These are phyloP conservation scores for Sporisorium graminicola DNA, from an alignment of 1,284 basidiomycete genomes.

Conservation along the genomic window DNA sequence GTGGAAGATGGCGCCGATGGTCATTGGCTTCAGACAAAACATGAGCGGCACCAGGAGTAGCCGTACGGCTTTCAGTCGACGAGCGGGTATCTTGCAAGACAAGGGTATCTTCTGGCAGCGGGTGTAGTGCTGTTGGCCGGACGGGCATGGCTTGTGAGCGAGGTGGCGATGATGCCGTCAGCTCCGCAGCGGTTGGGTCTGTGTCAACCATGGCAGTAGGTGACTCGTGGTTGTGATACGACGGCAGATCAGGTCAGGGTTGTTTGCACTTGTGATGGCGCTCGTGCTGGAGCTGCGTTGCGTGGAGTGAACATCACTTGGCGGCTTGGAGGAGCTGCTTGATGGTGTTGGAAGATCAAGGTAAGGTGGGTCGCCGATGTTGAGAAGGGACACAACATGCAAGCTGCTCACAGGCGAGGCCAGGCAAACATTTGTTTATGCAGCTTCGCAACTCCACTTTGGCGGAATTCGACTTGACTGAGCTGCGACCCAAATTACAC, in stretches of 20 bases:
- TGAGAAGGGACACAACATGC: too few species aligned
- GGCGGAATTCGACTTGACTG: neutral
- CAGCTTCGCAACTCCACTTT: conserved; percentile 4
- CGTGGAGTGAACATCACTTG: neutral
- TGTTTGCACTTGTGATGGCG: neutral
- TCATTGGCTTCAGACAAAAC: neutral
- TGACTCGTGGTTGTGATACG: neutral
- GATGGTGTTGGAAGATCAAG: conserved; percentile 1
- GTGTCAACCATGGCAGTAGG: neutral
- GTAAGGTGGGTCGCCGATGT: neutral
- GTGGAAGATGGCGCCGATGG: conserved; percentile 11
- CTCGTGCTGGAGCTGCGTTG: neutral
- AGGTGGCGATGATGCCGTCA: conserved; percentile 7
- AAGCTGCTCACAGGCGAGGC: too few species aligned
- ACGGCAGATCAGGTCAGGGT: neutral
- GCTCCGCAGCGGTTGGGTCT: neutral
- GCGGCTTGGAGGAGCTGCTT: neutral
- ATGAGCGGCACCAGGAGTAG: neutral
- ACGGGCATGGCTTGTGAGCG: conserved; percentile 9
- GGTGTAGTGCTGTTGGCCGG: conserved; percentile 37
- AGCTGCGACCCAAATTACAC: neutral
- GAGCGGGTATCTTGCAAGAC: conserved; percentile 41
- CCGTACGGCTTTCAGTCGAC: conserved; percentile 13
- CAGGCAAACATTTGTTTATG: conserved; percentile 2
- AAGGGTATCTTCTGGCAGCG: conserved; percentile 32